Evolutionary conservation across 371 early-diverging fungal genomes (phyloP), one percentile per base, ranked within the genome.

Genomic region (Dinochytrium kinnereticum): DNA sequence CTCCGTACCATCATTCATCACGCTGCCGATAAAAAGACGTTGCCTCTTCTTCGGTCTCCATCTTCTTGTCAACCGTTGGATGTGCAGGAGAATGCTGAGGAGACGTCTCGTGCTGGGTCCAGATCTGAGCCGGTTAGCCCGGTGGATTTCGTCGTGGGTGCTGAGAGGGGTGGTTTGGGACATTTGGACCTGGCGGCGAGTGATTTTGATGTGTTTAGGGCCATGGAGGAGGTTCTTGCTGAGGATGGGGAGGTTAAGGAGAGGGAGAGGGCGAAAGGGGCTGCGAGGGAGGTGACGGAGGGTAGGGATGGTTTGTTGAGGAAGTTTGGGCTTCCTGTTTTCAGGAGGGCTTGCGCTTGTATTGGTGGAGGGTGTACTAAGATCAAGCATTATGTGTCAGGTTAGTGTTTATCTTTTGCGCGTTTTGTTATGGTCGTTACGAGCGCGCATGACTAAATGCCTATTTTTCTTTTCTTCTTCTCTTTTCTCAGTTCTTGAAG

Each of bases 11-110:
- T 74, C 26, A 33, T 75, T 15, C 51, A 36, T 24, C 57, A 74
- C 37, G 77, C 80, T 49, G 38, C 67, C 17, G 64, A 82, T 68
- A 26, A 64, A 26, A 34, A 19, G 1, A 75, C 71, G 2, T 68
- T 77, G 26, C 13, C 36, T 10, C 13, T 44, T 44, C 10, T 10
- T 44, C 49, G 13, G 10, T 44, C 49, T 44, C 13, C 49, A 13
- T 10, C 49, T 44, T 10, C 49, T 44, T 44, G 10, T 10, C 13
- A 10, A 21, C 10, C 49, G 21, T 21, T 44, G 49, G 49, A 44
- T 44, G 49, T n/a, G n/a, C n/a, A n/a, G n/a, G n/a, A n/a, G n/a
- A n/a, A n/a, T n/a, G n/a, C n/a, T n/a, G n/a, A n/a, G n/a, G n/a
- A n/a, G n/a, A n/a, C n/a, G n/a, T n/a, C n/a, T n/a, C n/a, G n/a